phyloP scores from a whole-genome alignment of 768 basidiomycete species.

The Boletus pseudopeckii region DNA sequence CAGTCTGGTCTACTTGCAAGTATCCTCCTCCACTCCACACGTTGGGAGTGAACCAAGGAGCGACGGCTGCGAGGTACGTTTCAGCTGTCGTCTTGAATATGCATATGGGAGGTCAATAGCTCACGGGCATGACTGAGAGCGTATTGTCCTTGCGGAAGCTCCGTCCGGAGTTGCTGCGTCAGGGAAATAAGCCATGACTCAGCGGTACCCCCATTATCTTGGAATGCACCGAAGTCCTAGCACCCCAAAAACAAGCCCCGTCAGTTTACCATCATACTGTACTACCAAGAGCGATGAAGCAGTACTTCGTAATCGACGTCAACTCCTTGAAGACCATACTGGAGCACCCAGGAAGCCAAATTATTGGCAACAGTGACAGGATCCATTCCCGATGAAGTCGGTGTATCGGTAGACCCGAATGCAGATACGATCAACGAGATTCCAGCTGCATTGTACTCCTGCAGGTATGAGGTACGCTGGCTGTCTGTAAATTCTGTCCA shows the following conservation, averaged over 20 bases:
- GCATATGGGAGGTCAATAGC: constrained; percentile 1
- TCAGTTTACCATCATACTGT: neutral
- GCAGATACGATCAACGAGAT: constrained; percentile 55
- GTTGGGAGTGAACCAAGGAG: constrained; percentile 40
- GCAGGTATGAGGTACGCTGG: constrained; percentile 41
- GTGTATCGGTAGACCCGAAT: constrained; percentile 42
- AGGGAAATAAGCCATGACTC: constrained; percentile 41
- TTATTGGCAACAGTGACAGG: constrained; percentile 37
- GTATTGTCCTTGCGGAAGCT: constrained; percentile 32
- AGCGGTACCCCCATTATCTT: constrained; percentile 40
- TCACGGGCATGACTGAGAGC: constrained; percentile 36
- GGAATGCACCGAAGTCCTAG: constrained; percentile 58
- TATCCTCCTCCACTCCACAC: constrained; percentile 42
- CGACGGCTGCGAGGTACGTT: constrained; percentile 32
- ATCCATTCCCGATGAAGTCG: constrained; percentile 39
- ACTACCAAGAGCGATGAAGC: neutral
- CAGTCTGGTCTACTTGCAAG: constrained; percentile 34
- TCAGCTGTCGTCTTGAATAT: too few relatives aligned
- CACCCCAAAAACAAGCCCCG: neutral
- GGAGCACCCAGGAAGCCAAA: constrained; percentile 43
- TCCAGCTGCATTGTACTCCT: constrained; percentile 51
- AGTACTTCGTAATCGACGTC: constrained; percentile 51
- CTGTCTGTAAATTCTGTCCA: constrained; percentile 38
- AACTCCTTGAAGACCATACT: constrained; percentile 47
- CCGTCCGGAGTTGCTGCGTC: constrained; percentile 28